Base-by-base conservation (phyloP, 2,329 filamentous ascomycete species). In the Chaetomium sp. region DNA sequence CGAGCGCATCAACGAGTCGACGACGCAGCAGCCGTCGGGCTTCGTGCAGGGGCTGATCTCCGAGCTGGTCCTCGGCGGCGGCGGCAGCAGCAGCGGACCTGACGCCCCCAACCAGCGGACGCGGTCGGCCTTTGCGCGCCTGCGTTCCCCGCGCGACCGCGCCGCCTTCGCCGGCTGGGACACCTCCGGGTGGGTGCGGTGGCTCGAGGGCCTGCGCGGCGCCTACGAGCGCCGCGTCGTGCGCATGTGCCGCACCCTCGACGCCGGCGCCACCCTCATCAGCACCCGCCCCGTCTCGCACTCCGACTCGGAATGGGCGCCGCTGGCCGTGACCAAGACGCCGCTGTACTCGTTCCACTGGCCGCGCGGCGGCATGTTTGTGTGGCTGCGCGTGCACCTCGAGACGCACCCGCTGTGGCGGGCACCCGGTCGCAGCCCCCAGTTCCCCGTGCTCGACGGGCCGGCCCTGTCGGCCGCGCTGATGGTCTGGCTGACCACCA, bases 301-400 rank as follows among this genome's bases (percentile, higher is more conserved):
- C 27, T 4, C 10, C 1, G 38, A 27, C 3, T 56, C 62, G 6
- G 63, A 64, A 53, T 64, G 62, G 62, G 19, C 51, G 29, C n/a
- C 90, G 90, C 64, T 95, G 65, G 84, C 93, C 65, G 83, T 96
- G 55, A 87, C 88, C 72, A 93, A 90, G 78, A 89, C 85, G 0
- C 82, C 84, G 66, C 84, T 96, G 70, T 91, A 89, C 76, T 85
- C 88, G 54, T 97, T 96, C 74, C 78, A 84, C 70, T 92, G 90
- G 83, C 93, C 93, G 0, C 85, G 90, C 31, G 93, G 89, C 42
- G 93, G 93, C 73, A 97, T 97, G 93, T 97, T 97, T 76, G 78
- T 96, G 63, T 97, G 93, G 93, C 72, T 96, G 3, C 83, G 85
- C 63, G 78, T 95, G 66, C 83, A 87, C 74, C 90, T 93, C 71